phyloP scores from a whole-genome alignment of 805 yeast species.

The Metschnikowia matae region DNA sequence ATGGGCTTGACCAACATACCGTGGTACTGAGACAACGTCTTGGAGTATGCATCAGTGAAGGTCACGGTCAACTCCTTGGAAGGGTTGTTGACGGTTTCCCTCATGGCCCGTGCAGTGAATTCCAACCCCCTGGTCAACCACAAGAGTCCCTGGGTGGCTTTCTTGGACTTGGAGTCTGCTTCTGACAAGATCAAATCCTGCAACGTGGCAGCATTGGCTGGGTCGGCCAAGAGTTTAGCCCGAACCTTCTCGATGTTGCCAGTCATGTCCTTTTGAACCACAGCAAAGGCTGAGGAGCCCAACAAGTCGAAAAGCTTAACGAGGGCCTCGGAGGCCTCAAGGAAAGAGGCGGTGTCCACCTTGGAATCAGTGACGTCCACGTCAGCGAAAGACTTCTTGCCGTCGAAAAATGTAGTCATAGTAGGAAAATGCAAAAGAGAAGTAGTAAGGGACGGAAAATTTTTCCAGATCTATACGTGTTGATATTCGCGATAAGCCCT shows the following conservation, averaged over 20 bases:
- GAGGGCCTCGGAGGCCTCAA: slow-evolving; percentile 80
- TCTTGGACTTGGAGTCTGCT: slow-evolving; percentile 59
- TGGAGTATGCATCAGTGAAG: slow-evolving; percentile 79
- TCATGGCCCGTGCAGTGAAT: slow-evolving; percentile 87
- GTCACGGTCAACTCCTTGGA: slow-evolving; percentile 64
- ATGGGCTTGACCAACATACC: slow-evolving; percentile 78
- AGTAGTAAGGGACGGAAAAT: background rate
- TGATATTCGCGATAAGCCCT: slow-evolving; percentile 5
- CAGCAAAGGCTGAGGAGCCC: slow-evolving; percentile 80
- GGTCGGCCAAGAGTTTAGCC: slow-evolving; percentile 59
- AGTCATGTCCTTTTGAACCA: slow-evolving; percentile 82
- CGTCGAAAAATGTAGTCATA: slow-evolving; percentile 79
- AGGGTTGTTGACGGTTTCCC: slow-evolving; percentile 68
- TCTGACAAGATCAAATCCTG: slow-evolving; percentile 77
- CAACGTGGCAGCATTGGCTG: slow-evolving; percentile 59
- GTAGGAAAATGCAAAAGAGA: background rate
- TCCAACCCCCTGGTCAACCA: slow-evolving; percentile 86
- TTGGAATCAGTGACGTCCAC: slow-evolving; percentile 62
- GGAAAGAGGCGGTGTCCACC: slow-evolving; percentile 68
- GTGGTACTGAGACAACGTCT: slow-evolving; percentile 79
- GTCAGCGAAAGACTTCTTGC: slow-evolving; percentile 67
- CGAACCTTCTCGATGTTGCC: slow-evolving; percentile 81
- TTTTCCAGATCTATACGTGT: slow-evolving; percentile 1
- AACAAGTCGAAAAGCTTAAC: slow-evolving; percentile 79
- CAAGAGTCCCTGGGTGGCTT: slow-evolving; percentile 85